Percentiles rank a stretch among this genome's conserved stretches.
Conservation (phyloP, 441 rosid genomes). For the Populus tomentosa region DNA sequence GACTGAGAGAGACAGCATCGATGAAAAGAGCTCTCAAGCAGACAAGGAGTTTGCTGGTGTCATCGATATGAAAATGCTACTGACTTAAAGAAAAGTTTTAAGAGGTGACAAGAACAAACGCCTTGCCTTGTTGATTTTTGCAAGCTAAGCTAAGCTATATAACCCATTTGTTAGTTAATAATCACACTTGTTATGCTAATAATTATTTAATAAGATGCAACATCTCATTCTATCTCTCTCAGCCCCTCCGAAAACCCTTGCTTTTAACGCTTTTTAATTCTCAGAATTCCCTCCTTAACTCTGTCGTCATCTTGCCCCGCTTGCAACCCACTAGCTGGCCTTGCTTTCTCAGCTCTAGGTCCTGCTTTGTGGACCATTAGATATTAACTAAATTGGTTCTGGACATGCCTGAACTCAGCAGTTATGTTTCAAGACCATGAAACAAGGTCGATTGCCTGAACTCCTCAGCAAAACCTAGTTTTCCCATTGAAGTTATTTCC, state of each 20-base stretch:
- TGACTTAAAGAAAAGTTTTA: neutral
- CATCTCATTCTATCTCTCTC: slow-evolving; percentile 41
- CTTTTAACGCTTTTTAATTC: slow-evolving; percentile 34
- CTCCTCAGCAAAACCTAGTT: neutral
- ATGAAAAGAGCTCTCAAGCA: slow-evolving; percentile 36
- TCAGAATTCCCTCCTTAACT: neutral
- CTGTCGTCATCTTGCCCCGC: neutral
- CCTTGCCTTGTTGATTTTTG: slow-evolving; percentile 36
- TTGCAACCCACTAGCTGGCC: neutral
- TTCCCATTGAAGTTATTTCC: neutral
- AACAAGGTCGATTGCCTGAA: slow-evolving; percentile 7
- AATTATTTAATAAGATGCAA: slow-evolving; percentile 29
- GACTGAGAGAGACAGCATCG: slow-evolving; percentile 27
- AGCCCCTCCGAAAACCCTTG: slow-evolving; percentile 27
- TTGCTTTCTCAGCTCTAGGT: neutral
- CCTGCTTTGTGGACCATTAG: neutral
- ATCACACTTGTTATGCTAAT: slow-evolving; percentile 9
- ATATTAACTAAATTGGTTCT: neutral
- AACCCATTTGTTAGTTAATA: neutral
- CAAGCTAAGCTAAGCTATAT: slow-evolving; percentile 41
- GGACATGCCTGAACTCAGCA: neutral
- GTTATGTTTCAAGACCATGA: neutral
- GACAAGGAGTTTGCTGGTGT: slow-evolving; percentile 16
- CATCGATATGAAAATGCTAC: slow-evolving; percentile 7
- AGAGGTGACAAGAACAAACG: neutral